Evolutionary conservation across 805 yeast species (phyloP).

Genomic region (Sungouiozyma intestinalis): DNA sequence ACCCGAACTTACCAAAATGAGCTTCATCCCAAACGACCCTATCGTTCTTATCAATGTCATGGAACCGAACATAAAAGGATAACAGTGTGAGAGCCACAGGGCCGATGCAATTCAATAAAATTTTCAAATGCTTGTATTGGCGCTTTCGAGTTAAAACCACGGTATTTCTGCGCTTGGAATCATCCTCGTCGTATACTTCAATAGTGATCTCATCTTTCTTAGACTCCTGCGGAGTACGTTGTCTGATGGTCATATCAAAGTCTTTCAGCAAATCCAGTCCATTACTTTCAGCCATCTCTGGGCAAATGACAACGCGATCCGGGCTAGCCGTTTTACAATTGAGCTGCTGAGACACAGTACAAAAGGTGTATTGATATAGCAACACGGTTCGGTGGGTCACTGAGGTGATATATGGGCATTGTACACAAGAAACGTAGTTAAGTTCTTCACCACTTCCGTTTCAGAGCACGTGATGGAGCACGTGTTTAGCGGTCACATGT

Average conservation of each 20-base stretch:
- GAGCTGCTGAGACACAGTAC: too few relatives aligned
- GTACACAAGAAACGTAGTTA: too few relatives aligned
- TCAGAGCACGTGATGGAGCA: too few relatives aligned
- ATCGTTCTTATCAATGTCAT: slow-evolving; percentile 58
- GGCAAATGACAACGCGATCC: too few relatives aligned
- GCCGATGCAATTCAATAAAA: slow-evolving; percentile 2
- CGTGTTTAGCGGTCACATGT: too few relatives aligned
- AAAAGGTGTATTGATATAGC: too few relatives aligned
- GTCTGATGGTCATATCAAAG: background rate
- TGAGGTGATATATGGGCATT: too few relatives aligned
- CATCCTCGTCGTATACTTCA: background rate
- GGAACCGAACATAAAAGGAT: slow-evolving; percentile 66
- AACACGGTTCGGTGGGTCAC: too few relatives aligned
- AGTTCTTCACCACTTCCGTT: too few relatives aligned
- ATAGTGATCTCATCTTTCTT: background rate
- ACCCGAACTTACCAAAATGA: slow-evolving; percentile 94
- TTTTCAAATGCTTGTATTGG: background rate
- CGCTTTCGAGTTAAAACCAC: slow-evolving; percentile 10
- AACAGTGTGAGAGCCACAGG: slow-evolving; percentile 55
- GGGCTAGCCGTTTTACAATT: too few relatives aligned
- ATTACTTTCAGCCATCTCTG: background rate
- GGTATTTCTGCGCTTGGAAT: background rate
- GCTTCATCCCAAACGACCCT: slow-evolving; percentile 97
- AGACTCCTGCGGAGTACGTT: background rate
- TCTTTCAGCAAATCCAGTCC: background rate